Base-by-base conservation (phyloP, 1,139 yeast genomes). In the Yamadazyma membranifaciens region DNA sequence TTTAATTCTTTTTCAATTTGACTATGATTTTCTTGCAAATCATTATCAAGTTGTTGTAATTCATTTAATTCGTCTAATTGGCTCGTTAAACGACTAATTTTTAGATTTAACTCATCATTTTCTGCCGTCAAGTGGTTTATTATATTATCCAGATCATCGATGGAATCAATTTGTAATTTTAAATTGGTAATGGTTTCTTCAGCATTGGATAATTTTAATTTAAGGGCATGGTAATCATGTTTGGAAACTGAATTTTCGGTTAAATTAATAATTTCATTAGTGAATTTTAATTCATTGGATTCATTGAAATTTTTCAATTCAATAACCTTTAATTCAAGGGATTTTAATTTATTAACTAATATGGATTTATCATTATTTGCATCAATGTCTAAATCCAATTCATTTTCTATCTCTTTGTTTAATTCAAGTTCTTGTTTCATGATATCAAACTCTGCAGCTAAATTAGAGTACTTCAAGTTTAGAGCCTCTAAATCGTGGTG, bases 31-130 rank as follows among this genome's bases (percentile, higher is more conserved):
- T 69, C 74, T 45, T 85, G 92, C n/a, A 87, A 63, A 46, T 82
- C 83, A 40, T 69, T 75, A 44, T 81, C 83, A 13, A 86, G 59
- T 34, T 73, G 79, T 44, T 76, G 80, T 16, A 85, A 57, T 41
- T 81, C 81, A 38, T 76, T 81, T 31, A 83, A 63, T 44, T 86
- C 89, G 4, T 67, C 67, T 1, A 83, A 63, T 0, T 78, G 69
- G 2, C 47, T 54, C 34, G 68, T 61, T 31, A 81, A 59, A 13
- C 55, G 56, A 2, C 54, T 53, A 12, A 80, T 63, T 38, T 72
- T 63, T 16, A 60, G 65, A 9, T 53, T 55, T 16, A 82, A 61
- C 15, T 62, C 69, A 11, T 75, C 63, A 48, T 84, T 85, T 46
- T 81, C 74, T 6, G 66, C 60, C 0, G 84, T 78, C 38, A 85